These are phyloP conservation scores for Boletus subparvulus DNA, from an alignment of 768 basidiomycete genomes.

Conservation along the genomic window DNA sequence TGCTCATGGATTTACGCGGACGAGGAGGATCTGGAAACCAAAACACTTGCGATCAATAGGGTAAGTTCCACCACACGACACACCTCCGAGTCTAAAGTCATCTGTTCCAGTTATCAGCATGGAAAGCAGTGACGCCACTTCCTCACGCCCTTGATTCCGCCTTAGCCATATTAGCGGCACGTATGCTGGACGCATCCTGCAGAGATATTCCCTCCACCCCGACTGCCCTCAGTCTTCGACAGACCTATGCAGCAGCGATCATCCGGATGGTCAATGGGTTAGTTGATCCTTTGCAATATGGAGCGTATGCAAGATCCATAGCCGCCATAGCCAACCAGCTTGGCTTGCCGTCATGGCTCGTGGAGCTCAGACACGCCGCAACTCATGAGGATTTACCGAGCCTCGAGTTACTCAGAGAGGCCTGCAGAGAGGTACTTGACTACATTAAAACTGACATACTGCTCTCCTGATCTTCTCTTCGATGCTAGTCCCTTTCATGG, in stretches of 20 bases:
- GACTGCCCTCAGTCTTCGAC: constrained; percentile 57
- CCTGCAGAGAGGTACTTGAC: constrained; percentile 59
- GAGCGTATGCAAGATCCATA: constrained; percentile 88
- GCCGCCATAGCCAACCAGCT: constrained; percentile 84
- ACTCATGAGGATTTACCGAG: constrained; percentile 95
- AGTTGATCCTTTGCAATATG: constrained; percentile 90
- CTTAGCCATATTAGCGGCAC: constrained; percentile 58
- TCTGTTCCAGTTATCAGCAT: constrained; percentile 64
- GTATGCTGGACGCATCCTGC: constrained; percentile 50
- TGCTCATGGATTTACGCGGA: constrained; percentile 75
- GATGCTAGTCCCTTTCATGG: constrained; percentile 73
- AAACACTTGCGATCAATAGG: constrained; percentile 58
- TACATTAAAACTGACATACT: constrained; percentile 1
- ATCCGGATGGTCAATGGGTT: constrained; percentile 92
- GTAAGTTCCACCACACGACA: constrained; percentile 41
- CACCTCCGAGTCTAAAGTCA: constrained; percentile 10
- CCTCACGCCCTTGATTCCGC: constrained; percentile 81
- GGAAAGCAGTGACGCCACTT: constrained; percentile 71
- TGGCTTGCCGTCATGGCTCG: constrained; percentile 83
- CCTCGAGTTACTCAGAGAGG: constrained; percentile 74
- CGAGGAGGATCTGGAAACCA: constrained; percentile 56
- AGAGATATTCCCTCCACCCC: constrained; percentile 15
- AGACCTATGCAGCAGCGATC: constrained; percentile 77
- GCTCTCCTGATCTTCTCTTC: constrained; percentile 6
- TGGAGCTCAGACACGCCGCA: constrained; percentile 90